phyloP scores from a whole-genome alignment of 345 rosid species.

The Trapa bicornis region DNA sequence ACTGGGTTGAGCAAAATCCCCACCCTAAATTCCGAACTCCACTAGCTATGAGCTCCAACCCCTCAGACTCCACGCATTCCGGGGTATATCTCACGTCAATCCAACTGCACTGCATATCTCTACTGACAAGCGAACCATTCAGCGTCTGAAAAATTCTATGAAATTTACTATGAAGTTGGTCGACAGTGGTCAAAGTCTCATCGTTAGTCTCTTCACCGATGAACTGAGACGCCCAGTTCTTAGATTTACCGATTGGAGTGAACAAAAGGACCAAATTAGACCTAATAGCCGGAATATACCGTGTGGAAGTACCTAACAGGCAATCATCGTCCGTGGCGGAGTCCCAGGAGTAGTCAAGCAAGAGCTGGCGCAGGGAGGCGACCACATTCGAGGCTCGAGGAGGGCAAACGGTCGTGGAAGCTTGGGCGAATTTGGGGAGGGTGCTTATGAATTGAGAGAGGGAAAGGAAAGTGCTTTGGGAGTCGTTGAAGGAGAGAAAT shows the following conservation, averaged over 20 bases:
- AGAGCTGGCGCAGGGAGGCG: slow-evolving; percentile 58
- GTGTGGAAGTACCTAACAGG: slow-evolving; percentile 21
- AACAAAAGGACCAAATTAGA: slow-evolving; percentile 70
- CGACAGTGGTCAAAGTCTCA: slow-evolving; percentile 23
- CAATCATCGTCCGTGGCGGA: slow-evolving; percentile 26
- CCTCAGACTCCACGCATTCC: slow-evolving; percentile 12
- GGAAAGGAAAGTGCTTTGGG: slow-evolving; percentile 34
- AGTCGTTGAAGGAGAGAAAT: slow-evolving; percentile 57
- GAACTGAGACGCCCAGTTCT: slow-evolving; percentile 31
- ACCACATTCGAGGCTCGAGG: slow-evolving; percentile 39
- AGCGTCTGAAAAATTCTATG: slow-evolving; percentile 40
- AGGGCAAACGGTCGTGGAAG: not conserved
- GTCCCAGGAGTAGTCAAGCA: slow-evolving; percentile 83
- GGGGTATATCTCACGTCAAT: slow-evolving; percentile 41
- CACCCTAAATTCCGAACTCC: slow-evolving; percentile 62
- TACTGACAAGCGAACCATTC: slow-evolving; percentile 38
- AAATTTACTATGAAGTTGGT: slow-evolving; percentile 26
- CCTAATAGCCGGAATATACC: slow-evolving; percentile 20
- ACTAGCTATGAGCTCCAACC: slow-evolving; percentile 25
- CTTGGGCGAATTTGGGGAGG: slow-evolving; percentile 5
- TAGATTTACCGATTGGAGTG: slow-evolving; percentile 41
- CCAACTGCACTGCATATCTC: slow-evolving; percentile 77
- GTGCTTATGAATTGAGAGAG: slow-evolving; percentile 26
- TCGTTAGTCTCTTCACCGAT: slow-evolving; percentile 29
- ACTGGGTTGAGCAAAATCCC: slow-evolving; percentile 77